Conservation (phyloP, 2,329 filamentous ascomycete genomes). For the Fusarium sp. region DNA sequence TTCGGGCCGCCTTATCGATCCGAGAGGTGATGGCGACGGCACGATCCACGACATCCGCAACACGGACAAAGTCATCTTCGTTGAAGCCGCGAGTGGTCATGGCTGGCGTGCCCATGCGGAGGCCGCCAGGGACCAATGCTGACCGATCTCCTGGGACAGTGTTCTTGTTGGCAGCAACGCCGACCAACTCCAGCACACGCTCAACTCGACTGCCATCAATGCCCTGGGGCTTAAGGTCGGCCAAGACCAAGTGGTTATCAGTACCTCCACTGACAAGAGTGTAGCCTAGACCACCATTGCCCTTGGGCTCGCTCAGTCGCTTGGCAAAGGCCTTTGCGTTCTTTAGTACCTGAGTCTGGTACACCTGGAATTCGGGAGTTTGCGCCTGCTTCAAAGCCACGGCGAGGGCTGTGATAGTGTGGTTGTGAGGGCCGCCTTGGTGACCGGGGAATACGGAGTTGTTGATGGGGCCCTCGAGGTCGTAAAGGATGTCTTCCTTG, state of each 20-base stretch:
- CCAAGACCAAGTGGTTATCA: conserved; percentile 95
- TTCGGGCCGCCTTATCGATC: conserved; percentile 78
- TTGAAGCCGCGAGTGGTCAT: conserved; percentile 98
- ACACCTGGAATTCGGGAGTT: conserved; percentile 88
- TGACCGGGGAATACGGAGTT: conserved; percentile 97
- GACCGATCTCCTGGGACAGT: conserved; percentile 96
- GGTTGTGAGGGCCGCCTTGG: conserved; percentile 98
- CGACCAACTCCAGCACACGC: conserved; percentile 89
- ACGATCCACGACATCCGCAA: conserved; percentile 87
- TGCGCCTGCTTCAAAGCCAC: conserved; percentile 96
- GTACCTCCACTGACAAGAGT: conserved; percentile 93
- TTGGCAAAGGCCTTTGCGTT: conserved; percentile 90
- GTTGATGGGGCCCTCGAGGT: conserved; percentile 95
- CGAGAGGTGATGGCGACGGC: conserved; percentile 83
- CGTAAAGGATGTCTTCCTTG: conserved; percentile 86
- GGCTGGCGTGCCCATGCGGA: conserved; percentile 94
- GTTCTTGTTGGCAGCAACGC: conserved; percentile 99
- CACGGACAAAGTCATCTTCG: conserved; percentile 86
- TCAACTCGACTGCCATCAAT: conserved; percentile 93
- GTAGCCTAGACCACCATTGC: conserved; percentile 84
- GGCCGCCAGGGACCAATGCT: conserved; percentile 89
- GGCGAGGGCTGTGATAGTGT: conserved; percentile 95
- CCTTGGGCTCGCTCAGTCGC: conserved; percentile 73
- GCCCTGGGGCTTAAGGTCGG: conserved; percentile 88
- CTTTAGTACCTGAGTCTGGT: conserved; percentile 89